Conservation (phyloP, 2,329 filamentous ascomycete species). For the Sporothrix luriei region DNA sequence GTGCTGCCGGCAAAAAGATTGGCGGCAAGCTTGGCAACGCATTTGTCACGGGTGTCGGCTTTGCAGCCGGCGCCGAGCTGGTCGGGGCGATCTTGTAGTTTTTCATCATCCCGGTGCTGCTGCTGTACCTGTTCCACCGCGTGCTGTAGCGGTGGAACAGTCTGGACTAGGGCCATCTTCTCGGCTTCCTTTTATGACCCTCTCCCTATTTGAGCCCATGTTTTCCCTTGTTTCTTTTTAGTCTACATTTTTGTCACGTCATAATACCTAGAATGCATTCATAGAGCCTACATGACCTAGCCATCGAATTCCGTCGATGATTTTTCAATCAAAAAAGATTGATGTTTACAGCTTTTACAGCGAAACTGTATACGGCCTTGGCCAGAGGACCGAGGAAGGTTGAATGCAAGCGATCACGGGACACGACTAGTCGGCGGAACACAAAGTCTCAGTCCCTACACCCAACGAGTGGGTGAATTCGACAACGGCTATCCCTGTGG, state of each 20-base stretch:
- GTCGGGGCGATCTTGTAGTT: constrained; percentile 85
- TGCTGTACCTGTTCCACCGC: constrained; percentile 21
- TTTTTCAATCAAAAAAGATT: background rate
- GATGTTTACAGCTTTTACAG: too few relatives aligned
- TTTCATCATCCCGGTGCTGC: constrained; percentile 27
- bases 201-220: background rate
- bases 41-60: constrained; percentile 90
- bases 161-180: background rate
- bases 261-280: constrained; percentile 17
- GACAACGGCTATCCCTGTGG: background rate
- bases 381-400: background rate
- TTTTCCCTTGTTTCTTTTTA: background rate
- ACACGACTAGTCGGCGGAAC: background rate
- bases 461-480: background rate
- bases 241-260: background rate
- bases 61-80: constrained; percentile 84
- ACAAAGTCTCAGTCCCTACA: background rate
- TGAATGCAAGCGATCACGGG: background rate
- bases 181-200: background rate
- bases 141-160: constrained; percentile 1
- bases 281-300: background rate
- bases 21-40: constrained; percentile 87
- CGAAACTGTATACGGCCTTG: too few relatives aligned
- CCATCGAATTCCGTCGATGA: background rate
- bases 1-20: constrained; percentile 86